Percentiles rank a stretch among this genome's conserved stretches.
These are phyloP conservation scores for Gigaspora rosea DNA, from an alignment of 192 early-diverging fungal species.

Conservation along the genomic window DNA sequence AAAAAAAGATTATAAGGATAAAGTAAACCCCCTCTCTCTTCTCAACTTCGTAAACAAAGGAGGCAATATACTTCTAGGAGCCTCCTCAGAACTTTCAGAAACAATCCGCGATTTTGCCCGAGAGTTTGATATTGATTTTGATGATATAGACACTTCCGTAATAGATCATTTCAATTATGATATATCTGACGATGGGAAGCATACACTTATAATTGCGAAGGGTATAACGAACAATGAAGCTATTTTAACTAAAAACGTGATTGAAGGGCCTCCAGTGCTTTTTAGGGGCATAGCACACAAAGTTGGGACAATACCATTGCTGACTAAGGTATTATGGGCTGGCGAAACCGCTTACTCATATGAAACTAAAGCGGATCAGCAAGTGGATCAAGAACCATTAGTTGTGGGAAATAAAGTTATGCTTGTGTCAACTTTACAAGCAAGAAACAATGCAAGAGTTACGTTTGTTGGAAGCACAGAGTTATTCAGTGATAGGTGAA, in stretches of 20 bases:
- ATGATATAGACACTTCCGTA: slow-evolving; percentile 66
- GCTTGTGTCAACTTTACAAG: slow-evolving; percentile 85
- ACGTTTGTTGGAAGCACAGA: slow-evolving; percentile 80
- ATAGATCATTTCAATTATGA: slow-evolving; percentile 71
- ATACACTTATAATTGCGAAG: slow-evolving; percentile 53
- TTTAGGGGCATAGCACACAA: slow-evolving; percentile 82
- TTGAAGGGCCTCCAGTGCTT: slow-evolving; percentile 54
- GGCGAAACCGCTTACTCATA: slow-evolving; percentile 69
- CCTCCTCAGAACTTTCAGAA: slow-evolving; percentile 63
- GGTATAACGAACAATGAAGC: slow-evolving; percentile 44
- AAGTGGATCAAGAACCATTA: slow-evolving; percentile 38
- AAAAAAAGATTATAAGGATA: slow-evolving; percentile 50
- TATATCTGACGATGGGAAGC: slow-evolving; percentile 45
- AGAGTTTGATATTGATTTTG: slow-evolving; percentile 89
- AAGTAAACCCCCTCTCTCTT: slow-evolving; percentile 56
- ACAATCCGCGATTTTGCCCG: slow-evolving; percentile 77
- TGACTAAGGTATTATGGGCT: slow-evolving; percentile 55
- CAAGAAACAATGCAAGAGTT: slow-evolving; percentile 85
- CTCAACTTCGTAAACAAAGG: slow-evolving; percentile 87
- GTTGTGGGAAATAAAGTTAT: slow-evolving; percentile 64
- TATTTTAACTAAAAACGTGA: slow-evolving; percentile 45
- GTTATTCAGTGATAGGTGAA: slow-evolving; percentile 78
- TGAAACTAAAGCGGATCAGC: slow-evolving; percentile 47
- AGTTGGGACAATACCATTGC: slow-evolving; percentile 64
- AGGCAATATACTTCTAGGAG: slow-evolving; percentile 85